Evolutionary conservation across 768 basidiomycete species (phyloP).

Genomic region (Mycena chlorophos): DNA sequence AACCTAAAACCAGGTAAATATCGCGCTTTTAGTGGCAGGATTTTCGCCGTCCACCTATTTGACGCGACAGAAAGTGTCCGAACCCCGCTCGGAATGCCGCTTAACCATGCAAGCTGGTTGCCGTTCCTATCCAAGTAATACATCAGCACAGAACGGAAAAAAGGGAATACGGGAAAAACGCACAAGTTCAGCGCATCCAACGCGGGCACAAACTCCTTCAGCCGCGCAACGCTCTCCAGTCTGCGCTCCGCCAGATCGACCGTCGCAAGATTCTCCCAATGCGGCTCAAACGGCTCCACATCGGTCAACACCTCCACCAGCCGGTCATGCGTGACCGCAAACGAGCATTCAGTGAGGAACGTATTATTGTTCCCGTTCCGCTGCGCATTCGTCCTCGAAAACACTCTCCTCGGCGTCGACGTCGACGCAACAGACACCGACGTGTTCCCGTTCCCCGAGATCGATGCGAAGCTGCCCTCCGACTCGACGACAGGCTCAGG

Average conservation of each 20-base stretch:
- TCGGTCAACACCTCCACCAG: constrained; percentile 93
- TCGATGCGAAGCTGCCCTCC: constrained; percentile 16
- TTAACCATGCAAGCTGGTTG: constrained; percentile 78
- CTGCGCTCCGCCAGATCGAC: constrained; percentile 77
- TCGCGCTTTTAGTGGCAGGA: constrained; percentile 8
- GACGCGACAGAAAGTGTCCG: constrained; percentile 77
- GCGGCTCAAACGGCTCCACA: constrained; percentile 89
- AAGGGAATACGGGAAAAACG: constrained; percentile 34
- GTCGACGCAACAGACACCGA: constrained; percentile 5
- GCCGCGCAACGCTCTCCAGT: constrained; percentile 76
- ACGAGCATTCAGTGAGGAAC: constrained; percentile 94
- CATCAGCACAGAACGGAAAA: constrained; percentile 12
- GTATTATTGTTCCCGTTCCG: constrained; percentile 44
- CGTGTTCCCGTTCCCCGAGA: constrained; percentile 21
- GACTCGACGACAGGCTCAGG: not conserved
- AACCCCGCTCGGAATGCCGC: constrained; percentile 69
- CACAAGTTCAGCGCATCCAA: constrained; percentile 78
- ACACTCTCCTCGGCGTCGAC: constrained; percentile 40
- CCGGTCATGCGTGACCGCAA: constrained; percentile 88
- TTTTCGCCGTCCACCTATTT: constrained; percentile 66
- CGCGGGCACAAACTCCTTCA: constrained; percentile 86
- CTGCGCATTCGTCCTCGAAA: constrained; percentile 46
- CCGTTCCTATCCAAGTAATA: constrained; percentile 50
- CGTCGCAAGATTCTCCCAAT: constrained; percentile 80
- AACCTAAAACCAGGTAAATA: constrained; percentile 54